Conservation (phyloP, 2,329 filamentous ascomycete genomes). For the Dactylellina leptospora region DNA sequence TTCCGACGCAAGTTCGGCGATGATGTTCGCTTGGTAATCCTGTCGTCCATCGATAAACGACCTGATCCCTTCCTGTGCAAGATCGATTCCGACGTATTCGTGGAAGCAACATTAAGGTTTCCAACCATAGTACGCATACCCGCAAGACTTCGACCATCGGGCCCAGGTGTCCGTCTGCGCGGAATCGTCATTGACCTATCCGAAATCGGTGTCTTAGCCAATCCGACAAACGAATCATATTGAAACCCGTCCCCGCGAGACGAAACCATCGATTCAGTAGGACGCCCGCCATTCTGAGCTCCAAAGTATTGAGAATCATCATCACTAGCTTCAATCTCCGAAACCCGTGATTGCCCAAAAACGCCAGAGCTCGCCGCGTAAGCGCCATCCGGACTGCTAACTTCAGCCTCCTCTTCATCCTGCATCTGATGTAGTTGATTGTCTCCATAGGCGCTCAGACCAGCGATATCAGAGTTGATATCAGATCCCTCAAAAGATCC, state of each 20-base stretch:
- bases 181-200: slow-evolving; percentile 46
- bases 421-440: slow-evolving; percentile 19
- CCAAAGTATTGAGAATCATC: slow-evolving; percentile 36
- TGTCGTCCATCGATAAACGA: slow-evolving; percentile 38
- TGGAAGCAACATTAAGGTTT: slow-evolving; percentile 55
- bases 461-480: slow-evolving; percentile 47
- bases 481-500: slow-evolving; percentile 43
- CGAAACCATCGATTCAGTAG: slow-evolving; percentile 40
- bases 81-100: slow-evolving; percentile 38
- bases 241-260: slow-evolving; percentile 31
- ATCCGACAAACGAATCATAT: slow-evolving; percentile 41
- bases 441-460: slow-evolving; percentile 28
- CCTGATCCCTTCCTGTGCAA: slow-evolving; percentile 47
- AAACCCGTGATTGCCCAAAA: slow-evolving; percentile 51
- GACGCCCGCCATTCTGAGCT: slow-evolving; percentile 18
- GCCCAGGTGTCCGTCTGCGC: slow-evolving; percentile 40
- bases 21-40: slow-evolving; percentile 40
- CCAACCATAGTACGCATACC: slow-evolving; percentile 55
- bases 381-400: slow-evolving; percentile 51
- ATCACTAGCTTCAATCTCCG: slow-evolving; percentile 45
- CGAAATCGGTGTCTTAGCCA: slow-evolving; percentile 41
- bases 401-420: slow-evolving; percentile 52
- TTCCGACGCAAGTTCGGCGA: slow-evolving; percentile 43
- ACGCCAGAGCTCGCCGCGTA: slow-evolving; percentile 50
- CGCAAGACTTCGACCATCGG: slow-evolving; percentile 46